phyloP scores from a whole-genome alignment of 2,329 filamentous ascomycete species.

The Ilyonectria robusta region DNA sequence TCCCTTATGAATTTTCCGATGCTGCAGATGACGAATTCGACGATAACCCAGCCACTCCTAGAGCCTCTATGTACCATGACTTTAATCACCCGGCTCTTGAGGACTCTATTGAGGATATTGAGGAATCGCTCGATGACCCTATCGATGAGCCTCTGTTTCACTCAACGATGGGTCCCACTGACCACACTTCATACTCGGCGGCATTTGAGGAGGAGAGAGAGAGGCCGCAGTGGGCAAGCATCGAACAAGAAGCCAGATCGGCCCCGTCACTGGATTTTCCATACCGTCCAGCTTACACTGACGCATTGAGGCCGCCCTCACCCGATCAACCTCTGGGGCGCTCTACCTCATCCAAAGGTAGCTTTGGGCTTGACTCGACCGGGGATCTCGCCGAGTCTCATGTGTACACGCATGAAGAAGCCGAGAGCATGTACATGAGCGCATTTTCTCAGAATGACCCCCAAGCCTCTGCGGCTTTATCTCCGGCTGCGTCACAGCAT shows the following conservation, averaged over 20 bases:
- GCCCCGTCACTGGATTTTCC: conserved; percentile 39
- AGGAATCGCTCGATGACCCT: conserved; percentile 37
- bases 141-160: conserved; percentile 50
- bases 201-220: conserved; percentile 36
- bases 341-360: conserved; percentile 33
- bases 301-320: conserved; percentile 19
- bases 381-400: conserved; percentile 75
- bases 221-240: conserved; percentile 38
- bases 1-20: conserved; percentile 66
- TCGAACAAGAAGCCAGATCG: conserved; percentile 39
- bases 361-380: conserved; percentile 32
- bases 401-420: conserved; percentile 83
- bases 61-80: conserved; percentile 64
- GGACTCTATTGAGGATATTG: conserved; percentile 42
- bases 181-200: conserved; percentile 37
- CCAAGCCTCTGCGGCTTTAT: conserved; percentile 34
- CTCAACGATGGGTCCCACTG: conserved; percentile 40
- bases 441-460: conserved; percentile 68
- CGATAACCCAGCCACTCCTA: conserved; percentile 64
- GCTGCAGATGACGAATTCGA: conserved; percentile 55
- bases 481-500: conserved; percentile 27
- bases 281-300: conserved; percentile 35
- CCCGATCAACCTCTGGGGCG: conserved; percentile 29
- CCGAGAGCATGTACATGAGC: conserved; percentile 90
- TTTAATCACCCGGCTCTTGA: conserved; percentile 43